Evolutionary conservation across 768 basidiomycete genomes (phyloP).

Genomic region (Mycena vulgaris): DNA sequence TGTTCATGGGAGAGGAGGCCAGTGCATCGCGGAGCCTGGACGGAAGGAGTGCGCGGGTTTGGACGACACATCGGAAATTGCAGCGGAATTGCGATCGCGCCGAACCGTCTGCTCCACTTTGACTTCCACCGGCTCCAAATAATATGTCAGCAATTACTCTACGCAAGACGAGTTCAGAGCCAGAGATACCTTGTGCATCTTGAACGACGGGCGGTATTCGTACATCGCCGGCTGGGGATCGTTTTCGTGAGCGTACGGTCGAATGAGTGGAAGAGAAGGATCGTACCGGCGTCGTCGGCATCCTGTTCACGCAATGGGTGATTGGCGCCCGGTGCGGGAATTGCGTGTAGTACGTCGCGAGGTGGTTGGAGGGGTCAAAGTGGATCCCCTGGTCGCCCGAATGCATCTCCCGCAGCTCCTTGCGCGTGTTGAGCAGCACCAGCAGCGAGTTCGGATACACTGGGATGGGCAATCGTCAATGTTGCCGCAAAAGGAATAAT

Average conservation of each 20-base stretch:
- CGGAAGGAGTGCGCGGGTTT: not conserved
- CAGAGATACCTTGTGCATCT: constrained; percentile 4
- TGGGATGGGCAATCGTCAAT: constrained; percentile 15
- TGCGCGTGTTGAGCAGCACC: constrained; percentile 50
- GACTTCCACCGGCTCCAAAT: constrained; percentile 8
- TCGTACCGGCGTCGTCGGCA: not conserved
- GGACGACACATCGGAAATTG: constrained; percentile 2
- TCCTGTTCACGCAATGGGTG: not conserved
- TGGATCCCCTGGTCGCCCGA: constrained; percentile 22
- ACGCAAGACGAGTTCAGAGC: not conserved
- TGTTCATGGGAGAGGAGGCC: constrained; percentile 22
- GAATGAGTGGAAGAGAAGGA: not conserved
- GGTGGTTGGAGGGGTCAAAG: not conserved
- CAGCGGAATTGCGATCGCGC: constrained; percentile 11
- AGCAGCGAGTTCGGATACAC: constrained; percentile 57
- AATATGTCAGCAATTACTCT: not conserved
- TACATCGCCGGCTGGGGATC: not conserved
- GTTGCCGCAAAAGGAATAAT: not conserved
- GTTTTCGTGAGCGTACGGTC: not conserved
- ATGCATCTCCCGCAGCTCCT: constrained; percentile 45
- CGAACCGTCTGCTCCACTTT: constrained; percentile 13
- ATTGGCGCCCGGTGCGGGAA: constrained; percentile 29
- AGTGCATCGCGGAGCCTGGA: not conserved
- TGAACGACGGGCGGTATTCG: constrained; percentile 17
- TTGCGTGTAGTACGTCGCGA: constrained; percentile 18